Percentiles rank a stretch among this genome's conserved stretches.
Evolutionary conservation across 2,329 filamentous ascomycete genomes (phyloP).

Genomic region (Exophiala alcalophila): DNA sequence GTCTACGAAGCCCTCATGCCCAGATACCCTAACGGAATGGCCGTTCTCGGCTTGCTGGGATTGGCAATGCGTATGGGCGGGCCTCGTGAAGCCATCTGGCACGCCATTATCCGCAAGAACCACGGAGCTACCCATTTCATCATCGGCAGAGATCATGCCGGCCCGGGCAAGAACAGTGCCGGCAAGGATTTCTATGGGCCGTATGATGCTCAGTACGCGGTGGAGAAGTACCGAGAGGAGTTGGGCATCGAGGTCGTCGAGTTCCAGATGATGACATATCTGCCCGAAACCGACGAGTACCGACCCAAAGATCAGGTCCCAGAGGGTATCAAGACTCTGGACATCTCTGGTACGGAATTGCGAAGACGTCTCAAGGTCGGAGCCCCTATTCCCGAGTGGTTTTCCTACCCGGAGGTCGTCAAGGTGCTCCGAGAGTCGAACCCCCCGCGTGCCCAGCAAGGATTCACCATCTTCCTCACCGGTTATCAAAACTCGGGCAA

Average conservation of each 20-base stretch:
- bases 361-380: slow-evolving; percentile 86
- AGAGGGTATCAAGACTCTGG: slow-evolving; percentile 76
- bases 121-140: slow-evolving; percentile 99
- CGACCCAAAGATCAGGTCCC: slow-evolving; percentile 86
- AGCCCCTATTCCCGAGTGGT: slow-evolving; percentile 96
- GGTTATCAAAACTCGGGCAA: slow-evolving; percentile 97
- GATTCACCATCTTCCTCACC: slow-evolving; percentile 97
- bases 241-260: slow-evolving; percentile 98
- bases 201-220: slow-evolving; percentile 93
- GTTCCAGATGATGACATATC: slow-evolving; percentile 99
- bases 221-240: slow-evolving; percentile 94
- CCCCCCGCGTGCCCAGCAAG: slow-evolving; percentile 84
- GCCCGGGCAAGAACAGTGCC: slow-evolving; percentile 96
- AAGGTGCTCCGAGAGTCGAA: slow-evolving; percentile 94
- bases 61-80: slow-evolving; percentile 99
- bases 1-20: slow-evolving; percentile 97
- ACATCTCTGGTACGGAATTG: slow-evolving; percentile 87
- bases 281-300: slow-evolving; percentile 96
- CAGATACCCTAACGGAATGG: slow-evolving; percentile 98
- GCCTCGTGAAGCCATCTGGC: slow-evolving; percentile 97
- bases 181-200: slow-evolving; percentile 97
- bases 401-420: slow-evolving; percentile 99
- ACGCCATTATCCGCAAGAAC: slow-evolving; percentile 99
- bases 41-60: slow-evolving; percentile 87
- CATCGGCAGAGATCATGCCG: slow-evolving; percentile 95